These are phyloP conservation scores for Camelina hispida DNA, from an alignment of 345 rosid species.

Conservation along the genomic window DNA sequence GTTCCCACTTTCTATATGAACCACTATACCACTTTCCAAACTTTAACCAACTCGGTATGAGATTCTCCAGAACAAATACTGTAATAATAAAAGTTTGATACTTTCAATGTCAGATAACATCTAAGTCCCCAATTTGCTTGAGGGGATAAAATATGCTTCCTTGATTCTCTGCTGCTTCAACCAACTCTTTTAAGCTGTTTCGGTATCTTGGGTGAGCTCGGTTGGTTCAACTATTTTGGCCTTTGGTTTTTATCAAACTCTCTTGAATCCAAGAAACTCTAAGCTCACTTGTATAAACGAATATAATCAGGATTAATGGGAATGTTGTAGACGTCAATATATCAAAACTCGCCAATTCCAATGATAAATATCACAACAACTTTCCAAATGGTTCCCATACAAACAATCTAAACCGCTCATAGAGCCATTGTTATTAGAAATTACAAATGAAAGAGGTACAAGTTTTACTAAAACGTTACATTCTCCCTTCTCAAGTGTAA, in stretches of 20 bases:
- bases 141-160: too few relatives aligned
- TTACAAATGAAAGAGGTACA: background rate
- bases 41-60: too few relatives aligned
- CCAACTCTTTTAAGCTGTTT: too few relatives aligned
- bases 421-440: background rate
- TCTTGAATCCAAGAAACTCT: background rate
- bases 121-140: too few relatives aligned
- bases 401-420: background rate
- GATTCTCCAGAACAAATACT: too few relatives aligned
- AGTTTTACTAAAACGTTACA: slow-evolving; percentile 13
- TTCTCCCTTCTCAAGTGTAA: background rate
- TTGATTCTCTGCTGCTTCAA: too few relatives aligned
- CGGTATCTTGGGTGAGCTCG: background rate
- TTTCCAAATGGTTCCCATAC: background rate
- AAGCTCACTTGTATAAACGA: background rate
- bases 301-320: background rate
- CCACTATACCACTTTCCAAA: too few relatives aligned
- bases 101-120: too few relatives aligned
- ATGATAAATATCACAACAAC: background rate
- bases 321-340: background rate
- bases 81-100: too few relatives aligned
- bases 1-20: too few relatives aligned
- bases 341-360: background rate
- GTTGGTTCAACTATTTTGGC: background rate
- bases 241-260: background rate